Conservation (phyloP, 805 yeast species). For the Wickerhamomyces bisporus region DNA sequence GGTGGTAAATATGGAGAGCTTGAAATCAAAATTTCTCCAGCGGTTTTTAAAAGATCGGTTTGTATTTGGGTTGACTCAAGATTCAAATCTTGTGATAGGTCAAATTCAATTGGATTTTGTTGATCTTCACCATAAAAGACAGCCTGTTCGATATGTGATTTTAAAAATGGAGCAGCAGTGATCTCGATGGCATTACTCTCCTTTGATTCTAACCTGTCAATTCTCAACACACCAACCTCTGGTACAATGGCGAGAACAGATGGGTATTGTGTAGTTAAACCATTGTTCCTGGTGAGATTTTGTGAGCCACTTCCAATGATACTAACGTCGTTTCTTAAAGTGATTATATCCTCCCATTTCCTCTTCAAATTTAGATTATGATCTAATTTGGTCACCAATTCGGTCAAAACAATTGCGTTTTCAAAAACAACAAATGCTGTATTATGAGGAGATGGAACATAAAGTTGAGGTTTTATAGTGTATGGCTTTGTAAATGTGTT, state of each 20-base stretch:
- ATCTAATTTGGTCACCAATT: slow-evolving; percentile 39
- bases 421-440: slow-evolving; percentile 59
- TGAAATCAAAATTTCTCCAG: slow-evolving; percentile 53
- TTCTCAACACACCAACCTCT: slow-evolving; percentile 54
- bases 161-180: slow-evolving; percentile 37
- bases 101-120: slow-evolving; percentile 45
- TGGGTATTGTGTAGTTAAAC: slow-evolving; percentile 29
- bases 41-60: slow-evolving; percentile 44
- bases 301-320: slow-evolving; percentile 61
- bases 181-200: slow-evolving; percentile 18
- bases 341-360: slow-evolving; percentile 80
- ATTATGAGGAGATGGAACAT: slow-evolving; percentile 51
- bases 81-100: slow-evolving; percentile 38
- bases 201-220: slow-evolving; percentile 39
- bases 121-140: slow-evolving; percentile 50
- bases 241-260: slow-evolving; percentile 46
- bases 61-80: slow-evolving; percentile 42
- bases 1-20: slow-evolving; percentile 53
- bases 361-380: slow-evolving; percentile 30
- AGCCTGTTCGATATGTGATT: slow-evolving; percentile 80
- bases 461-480: slow-evolving; percentile 40
- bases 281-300: slow-evolving; percentile 23
- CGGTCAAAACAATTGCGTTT: slow-evolving; percentile 61
- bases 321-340: slow-evolving; percentile 45
- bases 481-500: slow-evolving; percentile 38